Base-by-base conservation (phyloP, 257 asterid genomes). In the Ocimum tenuiflorum region DNA sequence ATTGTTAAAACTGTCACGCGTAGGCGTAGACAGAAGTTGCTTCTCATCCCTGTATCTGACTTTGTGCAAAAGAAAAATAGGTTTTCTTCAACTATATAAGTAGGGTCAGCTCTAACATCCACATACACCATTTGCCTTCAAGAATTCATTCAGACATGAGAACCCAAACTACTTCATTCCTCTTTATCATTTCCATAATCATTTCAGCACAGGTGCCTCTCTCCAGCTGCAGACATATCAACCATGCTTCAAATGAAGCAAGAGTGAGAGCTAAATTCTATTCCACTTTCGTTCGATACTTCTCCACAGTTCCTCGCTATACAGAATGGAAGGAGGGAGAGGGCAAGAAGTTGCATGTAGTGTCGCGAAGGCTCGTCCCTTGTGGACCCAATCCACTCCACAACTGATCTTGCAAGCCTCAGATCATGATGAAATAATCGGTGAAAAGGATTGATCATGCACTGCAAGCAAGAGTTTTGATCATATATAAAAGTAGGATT, bases 301-400 rank as follows among this genome's bases (percentile, higher is more conserved):
- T 71, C 67, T 67, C 75, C 6, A 36, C 72, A 1, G 29, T 70
- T 62, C 53, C 79, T 70, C 76, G 53, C n/a, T 77, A 66, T 46
- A 15, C 31, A 4, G 73, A 38, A 54, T 51, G 17, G 65, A 45
- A 60, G 41, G 63, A 54, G 20, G 39, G 53, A 68, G 3, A 54
- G 23, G 57, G 43, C 23, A 76, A 70, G 63, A 64, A 69, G 22
- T 8, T 74, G 14, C 71, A 75, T 13, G 24, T 31, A 4, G 75
- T 75, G 57, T 69, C 79, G 6, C 41, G 57, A 29, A 74, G 75
- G 68, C 23, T 68, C 17, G 79, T 74, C 27, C 75, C 79, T 18
- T 53, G 71, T 9, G 79, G 75, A 3, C 79, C 75, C 0, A 74
- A 74, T 63, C 75, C 71, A 1, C 72, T 68, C 56, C 79, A 74